Percentiles rank a stretch among this genome's conserved stretches.
phyloP scores from a whole-genome alignment of 805 yeast genomes.

The Hanseniaspora mollemarum region DNA sequence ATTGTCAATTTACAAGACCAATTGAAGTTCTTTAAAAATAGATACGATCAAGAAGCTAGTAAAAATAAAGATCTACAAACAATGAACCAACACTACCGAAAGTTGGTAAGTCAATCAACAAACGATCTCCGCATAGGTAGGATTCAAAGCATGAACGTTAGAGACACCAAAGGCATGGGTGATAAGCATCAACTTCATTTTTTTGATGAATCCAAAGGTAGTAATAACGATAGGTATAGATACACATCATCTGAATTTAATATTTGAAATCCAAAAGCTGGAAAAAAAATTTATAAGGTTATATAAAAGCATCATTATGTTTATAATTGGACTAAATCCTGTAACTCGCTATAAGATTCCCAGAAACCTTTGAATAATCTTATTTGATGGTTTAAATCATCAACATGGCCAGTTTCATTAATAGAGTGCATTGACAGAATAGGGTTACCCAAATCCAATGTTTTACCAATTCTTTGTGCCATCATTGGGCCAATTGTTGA shows the following conservation, averaged over 20 bases:
- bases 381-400: slow-evolving; percentile 55
- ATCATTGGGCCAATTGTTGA: slow-evolving; percentile 93
- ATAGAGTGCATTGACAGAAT: slow-evolving; percentile 89
- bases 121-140: slow-evolving; percentile 26
- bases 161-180: neutral
- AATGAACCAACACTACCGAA: slow-evolving; percentile 27
- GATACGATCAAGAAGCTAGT: slow-evolving; percentile 26
- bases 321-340: slow-evolving; percentile 30
- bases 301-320: neutral
- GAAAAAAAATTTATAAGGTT: neutral
- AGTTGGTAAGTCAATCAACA: slow-evolving; percentile 26
- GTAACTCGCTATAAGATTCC: slow-evolving; percentile 35
- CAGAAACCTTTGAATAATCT: slow-evolving; percentile 54
- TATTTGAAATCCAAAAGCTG: neutral
- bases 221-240: neutral
- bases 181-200: neutral
- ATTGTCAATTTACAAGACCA: slow-evolving; percentile 7
- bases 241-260: slow-evolving; percentile 12
- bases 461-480: slow-evolving; percentile 76
- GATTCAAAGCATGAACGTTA: slow-evolving; percentile 20
- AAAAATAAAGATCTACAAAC: slow-evolving; percentile 27
- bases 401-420: slow-evolving; percentile 79
- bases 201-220: neutral
- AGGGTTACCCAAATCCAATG: slow-evolving; percentile 84
- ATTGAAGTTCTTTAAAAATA: slow-evolving; percentile 23